phyloP scores from a whole-genome alignment of 768 basidiomycete genomes.

The Lactarius indigo region DNA sequence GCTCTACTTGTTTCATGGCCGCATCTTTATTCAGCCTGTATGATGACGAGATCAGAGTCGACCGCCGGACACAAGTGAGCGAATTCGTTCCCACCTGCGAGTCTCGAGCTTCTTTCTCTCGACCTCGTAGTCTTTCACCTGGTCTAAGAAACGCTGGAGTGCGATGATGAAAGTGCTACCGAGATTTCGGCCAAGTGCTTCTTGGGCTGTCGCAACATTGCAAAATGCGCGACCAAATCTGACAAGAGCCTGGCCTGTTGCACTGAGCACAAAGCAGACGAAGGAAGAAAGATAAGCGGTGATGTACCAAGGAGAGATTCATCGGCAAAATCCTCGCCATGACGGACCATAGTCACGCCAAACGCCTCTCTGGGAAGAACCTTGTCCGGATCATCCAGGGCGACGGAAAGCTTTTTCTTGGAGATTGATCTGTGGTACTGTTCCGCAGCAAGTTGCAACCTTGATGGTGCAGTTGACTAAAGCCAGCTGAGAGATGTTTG shows the following conservation, averaged over 20 bases:
- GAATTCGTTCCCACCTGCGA: conserved; percentile 49
- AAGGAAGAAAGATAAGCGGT: not conserved
- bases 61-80: conserved; percentile 22
- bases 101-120: conserved; percentile 86
- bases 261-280: not conserved
- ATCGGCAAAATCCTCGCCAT: conserved; percentile 38
- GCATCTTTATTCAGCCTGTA: conserved; percentile 74
- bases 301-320: conserved; percentile 23
- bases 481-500: not conserved
- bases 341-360: conserved; percentile 42
- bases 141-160: conserved; percentile 59
- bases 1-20: conserved; percentile 65
- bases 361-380: conserved; percentile 39
- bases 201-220: conserved; percentile 80
- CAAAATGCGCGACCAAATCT: conserved; percentile 81
- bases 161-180: conserved; percentile 70
- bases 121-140: conserved; percentile 79
- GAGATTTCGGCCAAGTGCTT: conserved; percentile 69
- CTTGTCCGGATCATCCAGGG: conserved; percentile 36
- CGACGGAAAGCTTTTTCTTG: conserved; percentile 35
- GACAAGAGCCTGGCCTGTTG: conserved; percentile 64
- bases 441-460: conserved; percentile 23
- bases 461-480: not conserved
- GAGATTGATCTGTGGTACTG: conserved; percentile 24
- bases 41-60: not conserved